Evolutionary conservation across 305 asterid genomes (phyloP).

Genomic region (Stenogyne calaminthoides): DNA sequence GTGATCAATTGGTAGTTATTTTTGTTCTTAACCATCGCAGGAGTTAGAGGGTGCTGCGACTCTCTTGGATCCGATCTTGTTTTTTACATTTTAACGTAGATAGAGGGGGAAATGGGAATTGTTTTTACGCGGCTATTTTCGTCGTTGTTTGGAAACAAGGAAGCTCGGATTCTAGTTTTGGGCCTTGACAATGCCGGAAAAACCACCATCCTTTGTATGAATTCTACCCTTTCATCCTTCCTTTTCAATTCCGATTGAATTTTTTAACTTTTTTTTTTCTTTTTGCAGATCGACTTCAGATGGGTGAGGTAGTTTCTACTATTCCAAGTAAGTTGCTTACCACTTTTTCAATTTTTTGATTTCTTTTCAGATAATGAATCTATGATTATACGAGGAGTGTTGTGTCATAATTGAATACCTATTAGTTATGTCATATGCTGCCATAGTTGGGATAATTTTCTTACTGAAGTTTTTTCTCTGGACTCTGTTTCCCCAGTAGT

Average conservation of each 20-base stretch:
- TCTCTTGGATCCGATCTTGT: conserved; percentile 45
- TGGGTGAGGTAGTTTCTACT: conserved; percentile 98
- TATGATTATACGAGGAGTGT: neutral
- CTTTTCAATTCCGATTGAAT: neutral
- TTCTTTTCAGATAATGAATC: neutral
- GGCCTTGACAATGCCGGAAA: conserved; percentile 99
- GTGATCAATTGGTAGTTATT: neutral
- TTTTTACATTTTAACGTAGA: conserved; percentile 3
- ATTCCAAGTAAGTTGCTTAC: conserved; percentile 71
- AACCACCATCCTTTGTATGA: conserved; percentile 91
- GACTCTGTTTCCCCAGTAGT: neutral
- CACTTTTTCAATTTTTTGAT: neutral
- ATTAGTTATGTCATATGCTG: neutral
- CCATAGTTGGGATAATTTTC: neutral
- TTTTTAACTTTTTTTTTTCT: neutral
- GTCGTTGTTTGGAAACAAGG: conserved; percentile 86
- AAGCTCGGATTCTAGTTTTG: conserved; percentile 95
- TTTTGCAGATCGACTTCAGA: conserved; percentile 93
- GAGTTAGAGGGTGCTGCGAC: conserved; percentile 32
- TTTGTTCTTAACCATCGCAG: conserved; percentile 25
- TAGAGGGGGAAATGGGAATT: conserved; percentile 64
- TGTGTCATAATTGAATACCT: neutral
- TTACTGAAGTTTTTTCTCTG: conserved; percentile 3
- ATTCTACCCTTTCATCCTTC: neutral
- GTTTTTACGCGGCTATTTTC: conserved; percentile 85